phyloP scores from a whole-genome alignment of 1,284 basidiomycete genomes.

The Ustilago nuda region DNA sequence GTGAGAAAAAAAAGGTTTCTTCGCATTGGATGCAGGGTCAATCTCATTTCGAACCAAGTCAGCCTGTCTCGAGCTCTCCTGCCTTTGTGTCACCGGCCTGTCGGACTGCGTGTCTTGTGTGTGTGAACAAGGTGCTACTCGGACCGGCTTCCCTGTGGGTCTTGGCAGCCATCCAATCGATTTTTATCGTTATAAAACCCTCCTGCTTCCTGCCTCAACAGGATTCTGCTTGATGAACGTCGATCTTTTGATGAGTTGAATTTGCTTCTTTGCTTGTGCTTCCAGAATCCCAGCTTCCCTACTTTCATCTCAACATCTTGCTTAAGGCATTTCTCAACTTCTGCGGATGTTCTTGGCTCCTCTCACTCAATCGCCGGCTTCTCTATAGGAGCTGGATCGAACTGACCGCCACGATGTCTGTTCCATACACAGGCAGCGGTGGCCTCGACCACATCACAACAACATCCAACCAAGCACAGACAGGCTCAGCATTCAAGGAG shows the following conservation, averaged over 20 bases:
- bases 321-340: not conserved
- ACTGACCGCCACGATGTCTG: slow-evolving; percentile 13
- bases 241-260: not conserved
- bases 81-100: not conserved
- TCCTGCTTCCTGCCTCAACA: not conserved
- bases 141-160: not conserved
- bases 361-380: not conserved
- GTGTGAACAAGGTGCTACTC: not conserved
- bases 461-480: not conserved
- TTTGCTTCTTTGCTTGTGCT: not conserved
- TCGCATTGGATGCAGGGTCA: not conserved
- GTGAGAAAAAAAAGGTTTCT: not conserved
- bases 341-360: not conserved
- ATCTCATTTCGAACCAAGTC: not conserved
- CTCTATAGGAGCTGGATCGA: not conserved
- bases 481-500: slow-evolving; percentile 24
- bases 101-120: not conserved
- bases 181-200: not conserved
- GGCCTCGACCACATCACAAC: slow-evolving; percentile 15
- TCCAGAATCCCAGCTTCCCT: not conserved
- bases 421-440: slow-evolving; percentile 8
- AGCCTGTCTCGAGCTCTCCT: not conserved
- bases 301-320: not conserved
- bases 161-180: not conserved
- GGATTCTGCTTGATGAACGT: not conserved